Evolutionary conservation across 108 stramenopile species (phyloP), one percentile per base, ranked within the genome.

Genomic region (Mediolabrus comicus): DNA sequence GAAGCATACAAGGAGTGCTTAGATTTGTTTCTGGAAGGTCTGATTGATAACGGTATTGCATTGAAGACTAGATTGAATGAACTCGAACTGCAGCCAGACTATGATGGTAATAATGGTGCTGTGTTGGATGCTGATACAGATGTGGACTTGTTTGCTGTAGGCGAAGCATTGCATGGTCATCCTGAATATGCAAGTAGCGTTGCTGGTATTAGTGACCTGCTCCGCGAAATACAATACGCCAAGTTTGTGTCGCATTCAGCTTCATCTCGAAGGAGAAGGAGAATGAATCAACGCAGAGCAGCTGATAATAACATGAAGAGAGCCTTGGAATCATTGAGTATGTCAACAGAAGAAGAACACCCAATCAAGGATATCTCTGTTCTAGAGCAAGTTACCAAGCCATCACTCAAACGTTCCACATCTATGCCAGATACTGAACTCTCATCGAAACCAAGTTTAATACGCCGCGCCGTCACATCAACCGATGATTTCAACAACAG

Each of bases 241-340:
- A 51, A 51, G 46, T 69, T 69, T 33, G 68, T 69, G 10, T 57
- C 56, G 0, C 68, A 58, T 25, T 57, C 58, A 26, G 68, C 68
- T 14, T 69, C 68, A n/a, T 69, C 68, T 16, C 41, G 68, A 33
- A 27, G 68, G 8, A 27, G 68, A 43, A 39, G 68, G 30, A 41
- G 58, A 16, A 46, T 43, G 41, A 24, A 12, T 19, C 39, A 69
- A 26, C 14, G 46, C 10, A 28, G 30, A 6, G 46, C 49, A 33
- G 12, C 13, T 34, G 49, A 35, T 6, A 34, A 13, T 7, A 66
- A 66, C 34, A 35, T 66, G 32, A 66, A 46, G 56, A 69, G 43
- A 49, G 68, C 68, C 6, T 38, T 59, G 1, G 57, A 35, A 28
- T 69, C 68, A 19, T 49, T 69, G 8, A 51, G 26, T 16, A 43